phyloP scores from a whole-genome alignment of 2,329 filamentous ascomycete genomes.

The Monilinia fructigena region DNA sequence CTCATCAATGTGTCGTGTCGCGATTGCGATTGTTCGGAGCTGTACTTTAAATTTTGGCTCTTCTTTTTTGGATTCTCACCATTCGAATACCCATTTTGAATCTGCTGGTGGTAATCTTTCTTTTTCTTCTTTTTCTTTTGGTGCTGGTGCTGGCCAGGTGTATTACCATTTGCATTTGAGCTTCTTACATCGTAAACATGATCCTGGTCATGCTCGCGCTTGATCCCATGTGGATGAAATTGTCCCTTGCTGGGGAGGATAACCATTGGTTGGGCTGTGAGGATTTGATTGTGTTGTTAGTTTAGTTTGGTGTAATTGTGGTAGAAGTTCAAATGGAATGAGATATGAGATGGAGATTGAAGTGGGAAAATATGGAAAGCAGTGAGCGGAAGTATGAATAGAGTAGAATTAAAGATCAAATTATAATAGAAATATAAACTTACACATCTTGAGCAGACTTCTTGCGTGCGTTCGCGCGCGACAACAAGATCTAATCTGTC shows the following conservation, averaged over 20 bases:
- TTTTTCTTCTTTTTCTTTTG: background rate
- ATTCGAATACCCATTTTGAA: background rate
- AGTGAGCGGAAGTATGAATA: background rate
- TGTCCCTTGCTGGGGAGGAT: background rate
- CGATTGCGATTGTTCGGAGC: background rate
- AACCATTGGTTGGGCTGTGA: constrained; percentile 2
- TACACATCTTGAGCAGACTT: constrained; percentile 3
- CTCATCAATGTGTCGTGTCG: constrained; percentile 8
- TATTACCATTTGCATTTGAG: background rate
- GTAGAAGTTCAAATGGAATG: background rate
- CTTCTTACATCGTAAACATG: background rate
- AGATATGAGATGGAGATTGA: background rate
- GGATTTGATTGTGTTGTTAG: background rate
- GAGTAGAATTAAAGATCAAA: background rate
- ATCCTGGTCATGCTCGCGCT: constrained; percentile 13
- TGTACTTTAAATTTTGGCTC: constrained; percentile 8
- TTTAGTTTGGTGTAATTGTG: background rate
- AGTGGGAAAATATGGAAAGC: background rate
- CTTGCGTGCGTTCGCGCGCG: background rate
- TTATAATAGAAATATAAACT: background rate
- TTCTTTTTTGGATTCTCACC: background rate
- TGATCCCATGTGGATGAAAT: background rate
- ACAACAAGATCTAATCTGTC: background rate
- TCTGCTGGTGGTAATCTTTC: background rate
- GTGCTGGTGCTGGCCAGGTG: background rate